Base-by-base conservation (phyloP, 2,329 filamentous ascomycete genomes). In the Alternaria sp. region DNA sequence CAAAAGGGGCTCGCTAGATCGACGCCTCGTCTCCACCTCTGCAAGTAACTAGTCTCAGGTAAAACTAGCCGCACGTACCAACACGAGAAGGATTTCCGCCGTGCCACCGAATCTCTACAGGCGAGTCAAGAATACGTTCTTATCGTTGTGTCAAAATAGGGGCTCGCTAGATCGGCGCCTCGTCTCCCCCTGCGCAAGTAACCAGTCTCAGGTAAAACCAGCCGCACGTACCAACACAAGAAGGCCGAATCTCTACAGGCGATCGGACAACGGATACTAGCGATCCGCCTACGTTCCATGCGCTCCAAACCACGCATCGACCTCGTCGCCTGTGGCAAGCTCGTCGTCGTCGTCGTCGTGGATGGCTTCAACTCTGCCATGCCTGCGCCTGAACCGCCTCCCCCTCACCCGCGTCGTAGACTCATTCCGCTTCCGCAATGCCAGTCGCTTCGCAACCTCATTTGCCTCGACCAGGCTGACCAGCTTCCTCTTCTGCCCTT, bases 401-500 rank as follows among this genome's bases (percentile, higher is more conserved):
- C 36, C 36, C 5, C 6, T 56, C 23, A 12, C 30, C 51, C n/a
- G 36, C 25, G 3, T n/a, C 15, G 13, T 7, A 40, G 17, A 15
- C 19, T 15, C 12, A 44, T 21, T 88, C 83, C 75, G 87, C 85
- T 69, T 88, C 87, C 10, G 86, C 86, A 72, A 88, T 86, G 80
- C 82, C 66, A 86, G 66, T 21, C 86, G 73, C 68, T 84, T 86
- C 9, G 86, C 86, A 19, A 89, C 86, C 74, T 89, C 87, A 69
- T 88, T 89, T 11, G 87, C 87, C 74, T 90, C 87, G 43, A 83
- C 82, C 59, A 89, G 72, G 54, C 80, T 86, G 6, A 89, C 86
- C 12, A 89, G 77, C 68, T 81, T 83, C 66, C 86, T 80, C 80
- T 86, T 87, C 17, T 32, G 58, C 17, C 74, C 75, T 11, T 64